A percentile compares a stretch with the other conserved stretches of the same genome.
Conservation (phyloP, 108 stramenopile genomes). For the Discostella pseudostelligera region DNA sequence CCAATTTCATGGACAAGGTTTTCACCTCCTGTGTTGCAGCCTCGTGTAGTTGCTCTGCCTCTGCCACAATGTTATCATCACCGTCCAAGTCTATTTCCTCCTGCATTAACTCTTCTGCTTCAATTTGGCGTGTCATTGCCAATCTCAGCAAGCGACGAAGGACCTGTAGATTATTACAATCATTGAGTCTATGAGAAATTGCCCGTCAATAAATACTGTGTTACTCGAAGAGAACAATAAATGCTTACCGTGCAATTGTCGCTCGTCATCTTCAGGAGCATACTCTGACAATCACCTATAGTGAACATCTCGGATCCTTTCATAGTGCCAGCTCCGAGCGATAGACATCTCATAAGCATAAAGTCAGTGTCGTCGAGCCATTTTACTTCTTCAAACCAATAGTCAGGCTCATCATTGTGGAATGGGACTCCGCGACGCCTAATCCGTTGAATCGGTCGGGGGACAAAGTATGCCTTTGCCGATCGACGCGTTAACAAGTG, state of each 20-base stretch:
- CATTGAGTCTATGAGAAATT: not conserved
- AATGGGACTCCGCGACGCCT: conserved; percentile 24
- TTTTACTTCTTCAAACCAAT: conserved; percentile 66
- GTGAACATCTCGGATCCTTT: conserved; percentile 88
- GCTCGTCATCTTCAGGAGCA: conserved; percentile 78
- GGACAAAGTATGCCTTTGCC: conserved; percentile 57
- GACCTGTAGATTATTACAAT: conserved; percentile 25
- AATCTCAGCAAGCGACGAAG: conserved; percentile 60
- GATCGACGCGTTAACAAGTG: conserved; percentile 62
- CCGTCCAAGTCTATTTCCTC: conserved; percentile 55
- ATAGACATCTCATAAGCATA: conserved; percentile 67
- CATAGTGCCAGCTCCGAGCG: conserved; percentile 73
- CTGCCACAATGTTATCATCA: conserved; percentile 69
- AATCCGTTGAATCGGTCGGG: conserved; percentile 33
- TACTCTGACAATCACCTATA: conserved; percentile 88
- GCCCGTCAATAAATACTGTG: conserved; percentile 1
- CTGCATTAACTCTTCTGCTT: conserved; percentile 76
- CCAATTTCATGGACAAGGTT: conserved; percentile 65
- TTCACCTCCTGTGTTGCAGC: conserved; percentile 74
- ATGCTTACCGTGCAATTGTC: conserved; percentile 70
- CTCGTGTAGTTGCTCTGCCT: conserved; percentile 77
- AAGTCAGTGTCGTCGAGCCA: conserved; percentile 86
- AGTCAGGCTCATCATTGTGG: conserved; percentile 26
- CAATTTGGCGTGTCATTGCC: conserved; percentile 70
- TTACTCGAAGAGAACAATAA: not conserved